These are phyloP conservation scores for Ophiostoma ips DNA, from an alignment of 2,329 filamentous ascomycete genomes.

Conservation along the genomic window DNA sequence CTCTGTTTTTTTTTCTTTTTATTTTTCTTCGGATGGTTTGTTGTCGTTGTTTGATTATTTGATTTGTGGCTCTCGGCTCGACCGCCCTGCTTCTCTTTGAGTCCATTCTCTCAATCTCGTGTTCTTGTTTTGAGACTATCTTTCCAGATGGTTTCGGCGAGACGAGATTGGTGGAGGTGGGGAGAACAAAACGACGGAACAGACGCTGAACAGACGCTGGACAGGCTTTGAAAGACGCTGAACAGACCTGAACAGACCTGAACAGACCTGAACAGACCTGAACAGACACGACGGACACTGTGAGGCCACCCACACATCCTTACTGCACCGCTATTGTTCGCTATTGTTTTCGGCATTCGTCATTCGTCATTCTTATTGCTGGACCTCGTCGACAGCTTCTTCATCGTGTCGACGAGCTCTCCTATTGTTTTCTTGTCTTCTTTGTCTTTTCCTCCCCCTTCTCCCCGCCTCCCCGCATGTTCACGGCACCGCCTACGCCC, in stretches of 20 bases:
- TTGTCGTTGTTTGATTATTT: no score
- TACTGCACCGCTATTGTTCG: no score
- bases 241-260: not conserved
- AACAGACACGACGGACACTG: not conserved
- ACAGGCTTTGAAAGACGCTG: not conserved
- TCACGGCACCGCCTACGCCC: not conserved
- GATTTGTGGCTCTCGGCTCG: not conserved
- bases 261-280: not conserved
- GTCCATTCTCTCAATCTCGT: not conserved
- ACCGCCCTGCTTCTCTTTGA: not conserved
- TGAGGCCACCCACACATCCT: not conserved
- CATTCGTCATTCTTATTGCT: not conserved
- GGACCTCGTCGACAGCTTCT: not conserved
- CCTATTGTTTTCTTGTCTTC: not conserved
- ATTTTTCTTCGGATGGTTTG: no score
- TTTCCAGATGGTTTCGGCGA: no score
- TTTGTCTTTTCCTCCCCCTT: not conserved
- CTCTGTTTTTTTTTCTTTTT: not conserved
- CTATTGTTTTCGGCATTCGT: not conserved
- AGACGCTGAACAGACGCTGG: not conserved
- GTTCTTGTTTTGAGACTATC: not conserved
- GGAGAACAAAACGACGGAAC: not conserved
- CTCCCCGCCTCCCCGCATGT: slow-evolving; percentile 2
- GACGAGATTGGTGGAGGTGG: slow-evolving; percentile 1
- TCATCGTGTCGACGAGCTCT: no score